These are phyloP conservation scores for Rhodamnia rubescens DNA, from an alignment of 345 rosid species.

Conservation along the genomic window DNA sequence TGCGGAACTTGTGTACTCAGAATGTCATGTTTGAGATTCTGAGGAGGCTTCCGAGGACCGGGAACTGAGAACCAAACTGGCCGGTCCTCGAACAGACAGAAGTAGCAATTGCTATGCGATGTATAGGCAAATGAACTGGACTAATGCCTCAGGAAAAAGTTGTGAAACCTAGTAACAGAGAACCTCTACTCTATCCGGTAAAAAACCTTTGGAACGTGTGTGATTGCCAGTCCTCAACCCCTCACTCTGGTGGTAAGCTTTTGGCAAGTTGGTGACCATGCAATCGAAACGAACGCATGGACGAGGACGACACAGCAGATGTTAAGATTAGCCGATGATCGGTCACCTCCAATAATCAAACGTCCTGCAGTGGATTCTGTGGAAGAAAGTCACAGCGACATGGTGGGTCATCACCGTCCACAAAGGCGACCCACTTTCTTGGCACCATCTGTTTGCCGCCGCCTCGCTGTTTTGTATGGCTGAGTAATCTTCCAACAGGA, in stretches of 20 bases:
- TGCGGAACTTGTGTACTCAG: not conserved
- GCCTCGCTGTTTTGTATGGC: not conserved
- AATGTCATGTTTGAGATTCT: not conserved
- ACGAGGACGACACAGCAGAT: not conserved
- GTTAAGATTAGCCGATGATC: not conserved
- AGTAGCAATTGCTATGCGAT: not conserved
- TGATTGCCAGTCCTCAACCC: not conserved
- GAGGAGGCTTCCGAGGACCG: not conserved
- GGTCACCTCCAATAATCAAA: not conserved
- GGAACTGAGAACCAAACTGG: not conserved
- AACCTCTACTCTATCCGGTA: not conserved
- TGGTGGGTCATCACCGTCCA: not conserved
- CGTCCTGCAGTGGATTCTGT: not conserved
- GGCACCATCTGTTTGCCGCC: not conserved
- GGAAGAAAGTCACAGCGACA: not conserved
- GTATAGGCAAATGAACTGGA: not conserved
- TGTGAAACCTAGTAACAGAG: not conserved
- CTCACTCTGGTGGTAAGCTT: not conserved
- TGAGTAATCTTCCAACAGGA: not conserved
- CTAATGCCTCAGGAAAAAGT: not conserved
- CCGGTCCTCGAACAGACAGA: too few species aligned
- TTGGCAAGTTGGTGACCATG: not conserved
- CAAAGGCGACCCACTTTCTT: not conserved
- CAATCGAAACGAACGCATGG: not conserved
- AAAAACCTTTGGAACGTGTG: not conserved